phyloP scores from a whole-genome alignment of 306 rosid genomes.

The Cicer cuneatum region DNA sequence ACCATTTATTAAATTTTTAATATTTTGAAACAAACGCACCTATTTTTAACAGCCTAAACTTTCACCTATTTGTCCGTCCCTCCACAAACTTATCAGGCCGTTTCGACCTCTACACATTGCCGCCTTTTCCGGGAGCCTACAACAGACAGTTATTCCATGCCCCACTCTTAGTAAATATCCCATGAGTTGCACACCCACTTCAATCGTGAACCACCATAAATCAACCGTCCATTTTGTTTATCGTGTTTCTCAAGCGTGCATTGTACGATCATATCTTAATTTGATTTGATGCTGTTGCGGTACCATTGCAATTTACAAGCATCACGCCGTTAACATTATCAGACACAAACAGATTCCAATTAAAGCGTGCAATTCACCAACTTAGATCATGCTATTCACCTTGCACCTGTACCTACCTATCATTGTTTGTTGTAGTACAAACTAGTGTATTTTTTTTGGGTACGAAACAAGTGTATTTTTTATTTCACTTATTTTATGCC shows the following conservation, averaged over 20 bases:
- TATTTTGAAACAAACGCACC: neutral
- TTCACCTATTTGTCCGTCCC: neutral
- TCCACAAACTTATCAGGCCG: neutral
- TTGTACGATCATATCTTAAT: neutral
- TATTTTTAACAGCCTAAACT: neutral
- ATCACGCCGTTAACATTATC: constrained; percentile 1
- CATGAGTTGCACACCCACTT: neutral
- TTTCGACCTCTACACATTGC: neutral
- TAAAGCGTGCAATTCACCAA: neutral
- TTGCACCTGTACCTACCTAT: neutral
- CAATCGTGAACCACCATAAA: neutral
- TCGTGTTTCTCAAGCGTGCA: neutral
- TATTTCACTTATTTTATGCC: too few species aligned
- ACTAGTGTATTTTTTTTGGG: too few species aligned
- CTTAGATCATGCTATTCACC: neutral
- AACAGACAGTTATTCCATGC: neutral
- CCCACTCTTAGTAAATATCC: neutral
- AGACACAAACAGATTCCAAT: constrained; percentile 4
- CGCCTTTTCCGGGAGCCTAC: constrained; percentile 8
- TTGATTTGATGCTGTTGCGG: neutral
- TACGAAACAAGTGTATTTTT: too few species aligned
- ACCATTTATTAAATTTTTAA: too few species aligned
- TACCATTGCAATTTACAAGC: neutral
- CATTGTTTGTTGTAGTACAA: neutral
- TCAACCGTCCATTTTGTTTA: neutral